These are phyloP conservation scores for Auriculariales sp. DNA, from an alignment of 768 basidiomycete species.

Conservation along the genomic window DNA sequence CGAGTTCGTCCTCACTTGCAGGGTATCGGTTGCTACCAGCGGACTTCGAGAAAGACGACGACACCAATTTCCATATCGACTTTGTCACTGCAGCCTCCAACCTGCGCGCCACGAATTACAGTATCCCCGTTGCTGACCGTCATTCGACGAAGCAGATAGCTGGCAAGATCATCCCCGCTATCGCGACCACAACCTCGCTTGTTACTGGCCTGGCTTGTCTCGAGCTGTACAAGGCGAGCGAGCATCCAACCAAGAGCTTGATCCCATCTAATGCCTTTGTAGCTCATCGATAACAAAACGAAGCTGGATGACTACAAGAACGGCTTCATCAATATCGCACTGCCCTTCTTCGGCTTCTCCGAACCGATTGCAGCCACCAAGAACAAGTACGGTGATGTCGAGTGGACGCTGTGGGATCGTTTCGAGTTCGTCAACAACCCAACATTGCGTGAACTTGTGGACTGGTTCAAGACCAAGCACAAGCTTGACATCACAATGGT, in stretches of 20 bases:
- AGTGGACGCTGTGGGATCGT: conserved; percentile 98
- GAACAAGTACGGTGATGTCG: conserved; percentile 71
- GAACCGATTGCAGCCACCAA: conserved; percentile 87
- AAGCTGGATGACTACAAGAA: conserved; percentile 95
- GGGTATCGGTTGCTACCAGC: conserved; percentile 94
- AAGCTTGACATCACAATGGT: conserved; percentile 89
- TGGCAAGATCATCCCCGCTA: conserved; percentile 98
- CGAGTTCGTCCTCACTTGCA: conserved; percentile 78
- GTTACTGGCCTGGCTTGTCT: conserved; percentile 92
- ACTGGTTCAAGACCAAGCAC: conserved; percentile 74
- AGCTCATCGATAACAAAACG: conserved; percentile 93
- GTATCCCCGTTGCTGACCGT: conserved; percentile 69
- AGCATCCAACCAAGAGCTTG: neutral
- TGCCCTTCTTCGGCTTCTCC: conserved; percentile 98
- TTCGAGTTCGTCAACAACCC: conserved; percentile 87
- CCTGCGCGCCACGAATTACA: conserved; percentile 90
- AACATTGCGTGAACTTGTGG: conserved; percentile 69
- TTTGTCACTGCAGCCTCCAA: conserved; percentile 98
- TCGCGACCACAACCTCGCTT: conserved; percentile 94
- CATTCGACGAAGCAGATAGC: conserved; percentile 96
- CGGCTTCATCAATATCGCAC: conserved; percentile 91
- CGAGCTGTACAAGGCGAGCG: conserved; percentile 83
- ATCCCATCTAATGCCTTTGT: neutral
- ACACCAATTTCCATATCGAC: conserved; percentile 95
- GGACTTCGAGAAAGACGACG: conserved; percentile 99